These are phyloP conservation scores for Tylopilus sp. DNA, from an alignment of 768 basidiomycete genomes.

Conservation along the genomic window DNA sequence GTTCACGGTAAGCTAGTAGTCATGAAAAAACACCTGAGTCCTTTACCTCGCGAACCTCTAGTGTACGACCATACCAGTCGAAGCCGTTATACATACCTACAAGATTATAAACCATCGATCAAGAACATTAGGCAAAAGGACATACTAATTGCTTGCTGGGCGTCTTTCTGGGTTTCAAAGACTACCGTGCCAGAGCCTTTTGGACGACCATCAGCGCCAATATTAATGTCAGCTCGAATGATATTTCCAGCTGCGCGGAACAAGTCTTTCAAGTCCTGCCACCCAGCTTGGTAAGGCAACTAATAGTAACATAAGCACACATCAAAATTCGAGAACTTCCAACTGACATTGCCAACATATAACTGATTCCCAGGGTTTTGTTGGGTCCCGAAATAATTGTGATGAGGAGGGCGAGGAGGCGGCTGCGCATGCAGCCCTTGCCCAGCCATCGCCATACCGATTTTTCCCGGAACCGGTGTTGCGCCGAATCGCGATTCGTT, in stretches of 20 bases:
- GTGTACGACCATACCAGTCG: constrained; percentile 93
- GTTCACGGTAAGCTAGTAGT: background rate
- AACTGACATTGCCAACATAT: constrained; percentile 84
- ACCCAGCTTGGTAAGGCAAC: constrained; percentile 96
- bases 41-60: constrained; percentile 92
- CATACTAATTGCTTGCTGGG: constrained; percentile 87
- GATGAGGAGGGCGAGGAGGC: constrained; percentile 79
- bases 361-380: constrained; percentile 82
- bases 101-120: background rate
- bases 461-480: constrained; percentile 92
- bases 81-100: constrained; percentile 95
- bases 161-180: constrained; percentile 88
- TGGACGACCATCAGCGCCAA: constrained; percentile 87
- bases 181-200: constrained; percentile 98
- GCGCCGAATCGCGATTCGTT: constrained; percentile 94
- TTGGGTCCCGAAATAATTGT: constrained; percentile 62
- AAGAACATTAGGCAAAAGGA: constrained; percentile 11
- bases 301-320: constrained; percentile 30
- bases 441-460: constrained; percentile 95
- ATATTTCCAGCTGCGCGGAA: constrained; percentile 96
- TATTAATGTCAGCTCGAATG: constrained; percentile 92
- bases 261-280: constrained; percentile 97
- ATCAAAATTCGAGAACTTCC: background rate
- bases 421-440: constrained; percentile 76
- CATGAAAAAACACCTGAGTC: background rate